phyloP scores from a whole-genome alignment of 179 eudicot genomes.

The Sideroxylon spinosum region DNA sequence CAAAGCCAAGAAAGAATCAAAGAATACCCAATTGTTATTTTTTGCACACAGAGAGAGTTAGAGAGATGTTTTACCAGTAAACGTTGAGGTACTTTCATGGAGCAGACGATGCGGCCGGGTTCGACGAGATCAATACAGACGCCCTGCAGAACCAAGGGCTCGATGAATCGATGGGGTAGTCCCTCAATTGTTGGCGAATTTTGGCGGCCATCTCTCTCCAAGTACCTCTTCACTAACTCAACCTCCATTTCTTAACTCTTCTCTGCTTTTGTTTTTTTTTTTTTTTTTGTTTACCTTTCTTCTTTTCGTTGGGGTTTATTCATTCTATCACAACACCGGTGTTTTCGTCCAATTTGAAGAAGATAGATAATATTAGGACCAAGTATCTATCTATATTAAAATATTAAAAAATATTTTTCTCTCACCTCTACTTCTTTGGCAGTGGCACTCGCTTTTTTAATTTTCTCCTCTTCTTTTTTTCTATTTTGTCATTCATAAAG shows the following conservation, averaged over 20 bases:
- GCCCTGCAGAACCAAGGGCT: constrained; percentile 58
- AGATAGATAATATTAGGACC: too few species aligned
- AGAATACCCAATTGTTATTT: neutral
- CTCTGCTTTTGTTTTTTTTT: neutral
- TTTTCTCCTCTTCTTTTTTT: too few species aligned
- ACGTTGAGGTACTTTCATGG: constrained; percentile 75
- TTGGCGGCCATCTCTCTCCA: constrained; percentile 45
- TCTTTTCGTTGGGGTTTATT: too few species aligned
- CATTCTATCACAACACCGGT: too few species aligned
- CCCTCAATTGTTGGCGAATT: constrained; percentile 43
- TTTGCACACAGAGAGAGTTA: neutral
- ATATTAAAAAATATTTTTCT: too few species aligned
- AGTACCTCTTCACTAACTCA: constrained; percentile 44
- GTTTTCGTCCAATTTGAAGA: too few species aligned
- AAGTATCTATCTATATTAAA: too few species aligned
- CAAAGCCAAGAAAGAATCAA: neutral
- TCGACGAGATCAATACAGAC: constrained; percentile 45
- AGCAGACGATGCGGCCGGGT: constrained; percentile 63
- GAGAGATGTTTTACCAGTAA: constrained; percentile 41
- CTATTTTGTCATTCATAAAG: too few species aligned
- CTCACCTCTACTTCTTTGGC: too few species aligned
- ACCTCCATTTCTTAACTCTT: constrained; percentile 43
- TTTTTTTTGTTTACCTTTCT: too few species aligned
- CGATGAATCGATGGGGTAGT: constrained; percentile 59
- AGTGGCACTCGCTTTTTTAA: too few species aligned